Evolutionary conservation across 139 green algal genomes (phyloP), one percentile per base, ranked within the genome.

Genomic region (Picochlorum sp.): DNA sequence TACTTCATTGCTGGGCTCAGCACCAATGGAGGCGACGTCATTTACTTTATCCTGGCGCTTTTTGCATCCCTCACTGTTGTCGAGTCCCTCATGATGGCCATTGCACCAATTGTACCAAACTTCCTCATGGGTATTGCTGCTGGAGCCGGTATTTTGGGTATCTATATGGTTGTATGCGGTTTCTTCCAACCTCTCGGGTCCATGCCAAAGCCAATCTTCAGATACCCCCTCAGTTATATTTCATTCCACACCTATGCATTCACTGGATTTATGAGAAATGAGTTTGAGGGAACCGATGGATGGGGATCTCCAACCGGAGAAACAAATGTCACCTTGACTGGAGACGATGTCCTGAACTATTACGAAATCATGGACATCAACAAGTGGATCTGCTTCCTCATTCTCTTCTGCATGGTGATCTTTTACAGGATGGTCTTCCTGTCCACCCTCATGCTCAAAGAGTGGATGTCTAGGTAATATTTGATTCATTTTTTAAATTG

Each of bases 211-310:
- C 77, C 81, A 16, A 82, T 88, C 51, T 82, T 84, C 63, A 69
- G 69, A 44, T 88, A 88, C 63, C 82, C 82, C 3, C 49, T 88
- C 47, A 68, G 77, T 47, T 89, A 86, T 78, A 80, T 86, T 16
- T 47, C 62, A 21, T 89, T 69, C 65, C 82, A 89, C 68, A 83
- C 67, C n/a, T 85, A 76, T 49, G 38, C 71, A 5, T 87, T 87
- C 57, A 76, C 47, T n/a, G 77, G 77, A 64, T 83, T 86, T 67
- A 87, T 87, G 77, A 45, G 70, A n/a, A 75, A 75, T 41, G 68
- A 74, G 38, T 74, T 63, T 18, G 60, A 62, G 23, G 71, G 63
- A 62, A 86, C 75, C 5, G 47, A 65, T 14, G 70, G 54, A 30
- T 86, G 80, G 80, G 30, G 57, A 30, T 83, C 69, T 63, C 75